These are phyloP conservation scores for Metarhizium guizhouense DNA, from an alignment of 2,329 filamentous ascomycete species.

Conservation along the genomic window DNA sequence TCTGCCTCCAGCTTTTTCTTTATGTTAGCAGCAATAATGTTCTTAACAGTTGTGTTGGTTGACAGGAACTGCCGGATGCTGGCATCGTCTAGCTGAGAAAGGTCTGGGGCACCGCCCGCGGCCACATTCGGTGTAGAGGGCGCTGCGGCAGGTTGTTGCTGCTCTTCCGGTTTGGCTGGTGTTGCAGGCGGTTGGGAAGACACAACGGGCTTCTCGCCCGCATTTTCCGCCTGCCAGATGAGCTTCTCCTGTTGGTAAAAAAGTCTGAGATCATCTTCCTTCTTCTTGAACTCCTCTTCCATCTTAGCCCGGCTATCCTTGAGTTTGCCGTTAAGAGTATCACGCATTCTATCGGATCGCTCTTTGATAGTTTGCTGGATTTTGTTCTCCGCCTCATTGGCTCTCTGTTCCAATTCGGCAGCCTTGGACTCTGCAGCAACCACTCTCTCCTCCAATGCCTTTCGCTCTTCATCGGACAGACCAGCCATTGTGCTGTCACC, in stretches of 20 bases:
- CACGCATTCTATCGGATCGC: slow-evolving; percentile 61
- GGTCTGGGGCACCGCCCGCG: slow-evolving; percentile 27
- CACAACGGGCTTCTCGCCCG: slow-evolving; percentile 14
- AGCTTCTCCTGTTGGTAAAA: slow-evolving; percentile 55
- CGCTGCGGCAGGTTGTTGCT: slow-evolving; percentile 11
- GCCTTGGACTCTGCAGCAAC: slow-evolving; percentile 52
- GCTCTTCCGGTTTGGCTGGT: slow-evolving; percentile 28
- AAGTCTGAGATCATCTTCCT: slow-evolving; percentile 43
- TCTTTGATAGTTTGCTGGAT: slow-evolving; percentile 53
- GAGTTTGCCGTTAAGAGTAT: slow-evolving; percentile 59
- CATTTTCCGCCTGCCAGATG: slow-evolving; percentile 50
- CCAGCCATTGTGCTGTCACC: slow-evolving; percentile 14
- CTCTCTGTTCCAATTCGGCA: slow-evolving; percentile 55
- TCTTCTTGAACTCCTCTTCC: slow-evolving; percentile 44
- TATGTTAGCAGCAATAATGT: slow-evolving; percentile 51
- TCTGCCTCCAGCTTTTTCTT: slow-evolving; percentile 62
- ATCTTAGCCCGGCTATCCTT: slow-evolving; percentile 51
- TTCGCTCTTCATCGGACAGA: slow-evolving; percentile 49
- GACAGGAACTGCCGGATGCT: slow-evolving; percentile 48
- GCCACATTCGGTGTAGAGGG: slow-evolving; percentile 26
- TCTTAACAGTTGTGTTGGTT: slow-evolving; percentile 47
- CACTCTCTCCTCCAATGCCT: slow-evolving; percentile 53
- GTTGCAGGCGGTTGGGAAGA: slow-evolving; percentile 22
- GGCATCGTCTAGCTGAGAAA: slow-evolving; percentile 42
- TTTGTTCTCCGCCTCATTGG: slow-evolving; percentile 53